A percentile compares a stretch with the other conserved stretches of the same genome.
phyloP scores from a whole-genome alignment of 208 protist species.

The Leishmania martiniquensis region DNA sequence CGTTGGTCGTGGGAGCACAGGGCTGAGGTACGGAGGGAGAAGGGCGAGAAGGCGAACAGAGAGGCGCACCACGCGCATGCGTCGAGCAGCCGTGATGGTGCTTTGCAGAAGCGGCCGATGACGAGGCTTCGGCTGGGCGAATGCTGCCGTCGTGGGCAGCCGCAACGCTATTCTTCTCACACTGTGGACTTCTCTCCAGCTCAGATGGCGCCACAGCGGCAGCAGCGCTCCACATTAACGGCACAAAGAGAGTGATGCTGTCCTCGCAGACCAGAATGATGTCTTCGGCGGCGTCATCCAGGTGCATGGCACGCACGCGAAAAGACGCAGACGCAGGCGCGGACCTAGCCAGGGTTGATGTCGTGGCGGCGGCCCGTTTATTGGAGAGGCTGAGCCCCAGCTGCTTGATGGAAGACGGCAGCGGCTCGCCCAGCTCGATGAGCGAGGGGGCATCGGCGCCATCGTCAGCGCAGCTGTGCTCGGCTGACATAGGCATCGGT shows the following conservation, averaged over 20 bases:
- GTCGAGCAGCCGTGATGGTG: not conserved
- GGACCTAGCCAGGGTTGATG: not conserved
- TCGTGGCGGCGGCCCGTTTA: not conserved
- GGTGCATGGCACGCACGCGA: constrained; percentile 32
- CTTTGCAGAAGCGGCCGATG: not conserved
- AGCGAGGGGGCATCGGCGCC: not conserved
- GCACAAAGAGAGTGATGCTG: constrained; percentile 30
- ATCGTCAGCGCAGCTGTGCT: not conserved
- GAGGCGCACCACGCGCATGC: not conserved
- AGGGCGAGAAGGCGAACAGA: not conserved
- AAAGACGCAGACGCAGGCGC: constrained; percentile 13
- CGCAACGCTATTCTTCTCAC: not conserved
- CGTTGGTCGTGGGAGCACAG: not conserved
- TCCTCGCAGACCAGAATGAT: constrained; percentile 52
- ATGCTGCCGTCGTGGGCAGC: not conserved
- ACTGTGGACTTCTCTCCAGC: not conserved
- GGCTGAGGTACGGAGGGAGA: not conserved
- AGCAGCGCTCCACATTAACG: constrained; percentile 2
- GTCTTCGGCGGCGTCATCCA: constrained; percentile 64
- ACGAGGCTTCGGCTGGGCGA: not conserved
- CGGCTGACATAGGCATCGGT: not conserved
- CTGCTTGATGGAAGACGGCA: constrained; percentile 1
- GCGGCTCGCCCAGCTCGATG: constrained; percentile 4
- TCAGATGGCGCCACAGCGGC: not conserved
- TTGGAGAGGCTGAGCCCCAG: constrained; percentile 3